phyloP scores from a whole-genome alignment of 2,329 filamentous ascomycete genomes.

The Fusarium sp. region DNA sequence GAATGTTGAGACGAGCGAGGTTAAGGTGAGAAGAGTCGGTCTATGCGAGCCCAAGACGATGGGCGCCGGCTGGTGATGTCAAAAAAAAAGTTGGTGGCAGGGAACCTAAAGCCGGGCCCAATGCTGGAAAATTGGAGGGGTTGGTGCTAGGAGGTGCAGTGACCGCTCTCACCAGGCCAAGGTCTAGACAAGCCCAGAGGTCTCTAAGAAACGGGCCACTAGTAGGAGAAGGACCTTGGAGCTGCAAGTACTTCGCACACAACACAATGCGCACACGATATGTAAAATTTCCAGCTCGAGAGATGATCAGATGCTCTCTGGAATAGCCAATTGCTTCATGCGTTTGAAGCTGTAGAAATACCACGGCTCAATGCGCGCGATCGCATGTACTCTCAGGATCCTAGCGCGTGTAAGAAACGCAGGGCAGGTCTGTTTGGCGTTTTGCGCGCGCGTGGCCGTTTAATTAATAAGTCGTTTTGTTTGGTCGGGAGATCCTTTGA shows the following conservation, averaged over 20 bases:
- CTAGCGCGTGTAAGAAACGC: conserved; percentile 9
- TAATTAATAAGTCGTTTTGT: conserved; percentile 1
- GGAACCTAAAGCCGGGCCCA: conserved; percentile 43
- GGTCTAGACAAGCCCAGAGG: conserved; percentile 25
- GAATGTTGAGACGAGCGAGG: conserved; percentile 36
- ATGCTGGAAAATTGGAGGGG: conserved; percentile 41
- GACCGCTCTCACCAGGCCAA: conserved; percentile 40
- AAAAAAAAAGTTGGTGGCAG: conserved; percentile 53
- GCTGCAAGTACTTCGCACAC: conserved; percentile 34
- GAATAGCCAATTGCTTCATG: conserved; percentile 20
- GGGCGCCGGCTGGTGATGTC: conserved; percentile 49
- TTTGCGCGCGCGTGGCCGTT: conserved; percentile 20
- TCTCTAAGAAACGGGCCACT: conserved; percentile 32
- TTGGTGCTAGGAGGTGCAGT: conserved; percentile 36
- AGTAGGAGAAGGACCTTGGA: conserved; percentile 22
- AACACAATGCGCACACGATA: conserved; percentile 24
- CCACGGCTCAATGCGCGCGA: conserved; percentile 18
- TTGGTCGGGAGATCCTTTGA: neutral
- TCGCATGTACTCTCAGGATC: conserved; percentile 16
- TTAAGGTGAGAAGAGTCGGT: conserved; percentile 24
- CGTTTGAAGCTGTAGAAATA: conserved; percentile 6
- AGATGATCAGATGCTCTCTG: conserved; percentile 3
- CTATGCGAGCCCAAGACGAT: conserved; percentile 33
- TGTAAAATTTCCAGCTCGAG: conserved; percentile 12
- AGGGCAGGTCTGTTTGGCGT: conserved; percentile 3